Evolutionary conservation across 192 early-diverging fungal species (phyloP).

Genomic region (Geranomyces michiganensis): DNA sequence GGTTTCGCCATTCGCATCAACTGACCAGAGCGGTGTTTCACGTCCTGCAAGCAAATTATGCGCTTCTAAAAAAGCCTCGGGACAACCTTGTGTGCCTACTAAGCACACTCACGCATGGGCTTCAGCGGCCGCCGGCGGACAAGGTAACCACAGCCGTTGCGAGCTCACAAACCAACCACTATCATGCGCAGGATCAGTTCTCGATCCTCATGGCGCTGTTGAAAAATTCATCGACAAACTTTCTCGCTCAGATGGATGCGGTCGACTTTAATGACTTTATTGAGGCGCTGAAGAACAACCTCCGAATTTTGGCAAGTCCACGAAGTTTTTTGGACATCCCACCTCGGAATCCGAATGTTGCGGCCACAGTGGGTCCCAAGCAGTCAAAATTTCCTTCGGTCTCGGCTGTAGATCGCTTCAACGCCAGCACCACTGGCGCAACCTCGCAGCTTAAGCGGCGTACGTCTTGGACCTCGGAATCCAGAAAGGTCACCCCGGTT

Average conservation of each 20-base stretch:
- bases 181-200: slow-evolving; percentile 10
- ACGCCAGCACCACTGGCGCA: not conserved
- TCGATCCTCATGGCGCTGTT: slow-evolving; percentile 23
- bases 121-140: not conserved
- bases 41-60: not conserved
- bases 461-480: not conserved
- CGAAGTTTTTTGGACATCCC: slow-evolving; percentile 18
- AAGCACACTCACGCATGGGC: slow-evolving; percentile 6
- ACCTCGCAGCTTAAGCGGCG: not conserved
- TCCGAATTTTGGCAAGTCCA: slow-evolving; percentile 14
- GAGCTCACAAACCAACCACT: not conserved
- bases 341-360: not conserved
- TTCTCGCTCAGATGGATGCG: slow-evolving; percentile 16
- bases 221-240: slow-evolving; percentile 25
- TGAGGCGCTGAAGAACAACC: slow-evolving; percentile 18
- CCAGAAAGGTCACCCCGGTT: not conserved
- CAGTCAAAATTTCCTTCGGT: not conserved
- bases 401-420: slow-evolving; percentile 3
- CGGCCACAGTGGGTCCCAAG: not conserved
- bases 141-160: not conserved
- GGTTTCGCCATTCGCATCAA: slow-evolving; percentile 19
- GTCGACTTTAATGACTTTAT: slow-evolving; percentile 28
- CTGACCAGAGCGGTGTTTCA: slow-evolving; percentile 20
- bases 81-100: slow-evolving; percentile 5
- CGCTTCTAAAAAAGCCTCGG: not conserved